Base-by-base conservation (phyloP, 2,329 filamentous ascomycete species). In the Piedraia hortae region DNA sequence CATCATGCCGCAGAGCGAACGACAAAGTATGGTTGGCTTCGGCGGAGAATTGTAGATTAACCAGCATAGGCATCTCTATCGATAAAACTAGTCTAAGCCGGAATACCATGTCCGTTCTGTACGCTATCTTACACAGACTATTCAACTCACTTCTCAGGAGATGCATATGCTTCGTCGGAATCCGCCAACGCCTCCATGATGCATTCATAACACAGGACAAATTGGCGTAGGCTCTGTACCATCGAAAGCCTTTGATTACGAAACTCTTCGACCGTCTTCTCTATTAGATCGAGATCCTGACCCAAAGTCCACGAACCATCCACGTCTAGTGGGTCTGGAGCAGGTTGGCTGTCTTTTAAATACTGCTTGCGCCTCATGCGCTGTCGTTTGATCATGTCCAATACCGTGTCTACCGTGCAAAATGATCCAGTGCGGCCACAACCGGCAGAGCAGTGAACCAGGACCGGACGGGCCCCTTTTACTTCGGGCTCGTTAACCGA, bases 341-440 rank as follows among this genome's bases (percentile, higher is more conserved):
- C 16, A 7, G 16, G 16, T 17, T 7, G 10, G 21, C 13, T 10
- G 14, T 12, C 10, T 11, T 13, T 19, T 8, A 12, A 12, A 12
- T 24, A 21, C 18, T 22, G 21, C 10, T 24, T n/a, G 14, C 24
- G 16, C 7, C 29, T 30, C 4, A 31, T 19, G 9, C 52, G 59
- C 44, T 90, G 78, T n/a, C 74, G 65, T 50, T 90, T 90, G 28
- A 97, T 51, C 73, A 91, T 89, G 45, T 91, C 80, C 25, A 93
- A 69, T 5, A 93, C 85, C 17, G 71, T 82, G 42, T 93, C 85
- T 9, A 93, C 78, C 0, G 85, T 89, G 43, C 85, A 93, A 40
- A 93, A 97, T 0, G 85, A 82, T 3, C 85, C 85, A 0, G 85
- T 97, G 8, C 85, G 70, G 1, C 85, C 85, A 46, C 85, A 97